Conservation (phyloP, 768 basidiomycete genomes). For the Tulasnella sp. region DNA sequence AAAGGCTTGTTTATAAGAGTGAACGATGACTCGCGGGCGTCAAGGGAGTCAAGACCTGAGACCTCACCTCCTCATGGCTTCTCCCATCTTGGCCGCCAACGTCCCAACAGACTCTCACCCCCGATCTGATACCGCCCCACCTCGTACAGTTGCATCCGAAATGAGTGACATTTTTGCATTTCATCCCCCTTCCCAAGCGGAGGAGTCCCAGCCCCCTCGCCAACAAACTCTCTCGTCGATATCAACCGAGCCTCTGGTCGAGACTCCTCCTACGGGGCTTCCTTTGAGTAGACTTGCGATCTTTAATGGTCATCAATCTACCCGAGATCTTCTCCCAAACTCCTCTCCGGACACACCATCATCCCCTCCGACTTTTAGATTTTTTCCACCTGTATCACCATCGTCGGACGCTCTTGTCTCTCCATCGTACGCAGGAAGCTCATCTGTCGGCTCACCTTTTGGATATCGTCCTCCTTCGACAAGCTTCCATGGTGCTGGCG, state of each 20-base stretch:
- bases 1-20: background rate
- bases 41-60: no score
- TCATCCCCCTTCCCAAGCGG: background rate
- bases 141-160: background rate
- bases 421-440: background rate
- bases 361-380: background rate
- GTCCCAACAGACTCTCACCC: background rate
- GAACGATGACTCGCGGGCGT: background rate
- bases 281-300: background rate
- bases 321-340: background rate
- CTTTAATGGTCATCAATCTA: background rate
- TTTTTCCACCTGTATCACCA: background rate
- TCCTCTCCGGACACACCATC: background rate
- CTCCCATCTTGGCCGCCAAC: background rate
- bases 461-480: background rate
- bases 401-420: background rate
- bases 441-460: background rate
- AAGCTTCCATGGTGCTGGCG: background rate
- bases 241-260: background rate
- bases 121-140: background rate
- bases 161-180: background rate
- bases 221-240: background rate
- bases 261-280: background rate
- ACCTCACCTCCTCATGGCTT: background rate
- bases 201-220: background rate